A percentile compares a stretch with the other conserved stretches of the same genome.
Conservation (phyloP, 2,329 filamentous ascomycete genomes). For the Penicillium sp. region DNA sequence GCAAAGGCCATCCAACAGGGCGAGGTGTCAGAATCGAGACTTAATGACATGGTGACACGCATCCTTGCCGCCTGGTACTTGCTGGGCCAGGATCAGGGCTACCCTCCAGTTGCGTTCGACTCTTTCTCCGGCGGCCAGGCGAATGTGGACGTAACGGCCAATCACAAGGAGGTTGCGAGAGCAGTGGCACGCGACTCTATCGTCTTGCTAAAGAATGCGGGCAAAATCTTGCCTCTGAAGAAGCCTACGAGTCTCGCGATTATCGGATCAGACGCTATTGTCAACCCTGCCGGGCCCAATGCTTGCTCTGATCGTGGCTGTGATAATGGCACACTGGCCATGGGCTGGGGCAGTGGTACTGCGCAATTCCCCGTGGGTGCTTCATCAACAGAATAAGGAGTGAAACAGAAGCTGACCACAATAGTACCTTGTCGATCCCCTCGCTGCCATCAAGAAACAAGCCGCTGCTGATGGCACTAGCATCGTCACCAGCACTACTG, state of each 20-base stretch:
- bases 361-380: slow-evolving; percentile 61
- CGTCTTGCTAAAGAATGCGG: slow-evolving; percentile 50
- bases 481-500: slow-evolving; percentile 11
- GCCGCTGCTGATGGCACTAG: too few species aligned
- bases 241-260: slow-evolving; percentile 49
- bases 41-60: slow-evolving; percentile 61
- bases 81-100: slow-evolving; percentile 47
- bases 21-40: slow-evolving; percentile 53
- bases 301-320: slow-evolving; percentile 63
- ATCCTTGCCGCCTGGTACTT: slow-evolving; percentile 52
- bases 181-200: slow-evolving; percentile 48
- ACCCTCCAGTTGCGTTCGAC: slow-evolving; percentile 46
- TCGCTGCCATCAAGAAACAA: too few species aligned
- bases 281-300: slow-evolving; percentile 34
- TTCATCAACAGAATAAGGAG: slow-evolving; percentile 37
- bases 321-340: slow-evolving; percentile 66
- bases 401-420: too few species aligned
- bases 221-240: slow-evolving; percentile 45
- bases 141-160: slow-evolving; percentile 38
- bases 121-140: slow-evolving; percentile 45
- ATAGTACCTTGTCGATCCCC: too few species aligned
- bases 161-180: slow-evolving; percentile 41
- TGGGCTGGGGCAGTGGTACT: slow-evolving; percentile 74
- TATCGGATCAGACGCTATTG: slow-evolving; percentile 49
- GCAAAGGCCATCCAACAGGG: slow-evolving; percentile 60